Percentiles rank a stretch among this genome's conserved stretches.
phyloP scores from a whole-genome alignment of 73 alveolate species.

The Paramecium bursaria region DNA sequence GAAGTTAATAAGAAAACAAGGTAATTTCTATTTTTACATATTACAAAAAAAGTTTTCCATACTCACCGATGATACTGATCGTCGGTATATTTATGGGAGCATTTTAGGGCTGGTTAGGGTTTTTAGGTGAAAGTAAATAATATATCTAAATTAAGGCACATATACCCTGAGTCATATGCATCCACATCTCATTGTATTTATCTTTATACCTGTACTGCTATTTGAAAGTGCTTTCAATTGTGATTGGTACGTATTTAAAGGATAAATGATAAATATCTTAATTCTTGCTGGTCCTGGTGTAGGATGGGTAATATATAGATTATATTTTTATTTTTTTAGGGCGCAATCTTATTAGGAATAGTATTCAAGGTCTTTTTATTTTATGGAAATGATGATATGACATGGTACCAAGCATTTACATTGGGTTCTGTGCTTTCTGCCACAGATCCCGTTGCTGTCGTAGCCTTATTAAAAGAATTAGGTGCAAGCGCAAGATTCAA shows the following conservation, averaged over 20 bases:
- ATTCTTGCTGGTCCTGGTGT: slow-evolving; percentile 70
- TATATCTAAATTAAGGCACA: too few species aligned
- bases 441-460: slow-evolving; percentile 85
- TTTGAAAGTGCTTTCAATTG: slow-evolving; percentile 72
- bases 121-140: slow-evolving; percentile 63
- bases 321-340: neutral
- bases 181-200: slow-evolving; percentile 64
- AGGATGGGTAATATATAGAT: slow-evolving; percentile 53
- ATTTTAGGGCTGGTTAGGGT: slow-evolving; percentile 44
- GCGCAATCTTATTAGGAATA: slow-evolving; percentile 73
- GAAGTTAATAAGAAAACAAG: slow-evolving; percentile 32
- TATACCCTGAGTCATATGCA: slow-evolving; percentile 61
- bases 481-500: slow-evolving; percentile 76
- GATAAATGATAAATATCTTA: slow-evolving; percentile 53
- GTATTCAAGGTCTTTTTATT: slow-evolving; percentile 69
- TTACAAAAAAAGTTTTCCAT: slow-evolving; percentile 66
- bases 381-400: slow-evolving; percentile 72
- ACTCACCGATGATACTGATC: slow-evolving; percentile 69
- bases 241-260: slow-evolving; percentile 73
- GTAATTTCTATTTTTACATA: neutral
- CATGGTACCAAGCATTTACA: slow-evolving; percentile 75
- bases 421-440: slow-evolving; percentile 79
- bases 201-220: slow-evolving; percentile 66
- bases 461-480: slow-evolving; percentile 73
- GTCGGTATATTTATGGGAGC: slow-evolving; percentile 67